These are phyloP conservation scores for Sodiomyces alkalinus DNA, from an alignment of 2,329 filamentous ascomycete species.

Conservation along the genomic window DNA sequence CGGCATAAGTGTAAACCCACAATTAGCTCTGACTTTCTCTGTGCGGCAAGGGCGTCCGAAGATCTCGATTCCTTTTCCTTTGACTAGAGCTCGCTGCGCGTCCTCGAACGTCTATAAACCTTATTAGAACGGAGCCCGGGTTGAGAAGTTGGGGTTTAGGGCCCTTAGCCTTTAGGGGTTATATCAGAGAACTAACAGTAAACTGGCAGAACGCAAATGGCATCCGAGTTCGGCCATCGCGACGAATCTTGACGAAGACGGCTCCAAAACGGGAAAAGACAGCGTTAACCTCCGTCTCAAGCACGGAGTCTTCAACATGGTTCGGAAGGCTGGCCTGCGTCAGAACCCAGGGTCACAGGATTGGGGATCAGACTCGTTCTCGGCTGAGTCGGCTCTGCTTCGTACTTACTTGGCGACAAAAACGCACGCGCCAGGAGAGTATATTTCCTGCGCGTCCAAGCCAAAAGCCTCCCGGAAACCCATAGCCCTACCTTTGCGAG, in stretches of 20 bases:
- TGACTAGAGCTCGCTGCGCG: conserved; percentile 30
- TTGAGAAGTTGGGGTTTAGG: neutral
- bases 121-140: conserved; percentile 11
- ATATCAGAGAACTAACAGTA: conserved; percentile 40
- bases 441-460: conserved; percentile 36
- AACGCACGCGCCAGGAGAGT: conserved; percentile 40
- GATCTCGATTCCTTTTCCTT: conserved; percentile 32
- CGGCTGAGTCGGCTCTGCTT: neutral
- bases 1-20: no score
- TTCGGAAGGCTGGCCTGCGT: conserved; percentile 41
- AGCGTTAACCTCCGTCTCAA: conserved; percentile 35
- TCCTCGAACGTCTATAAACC: conserved; percentile 26
- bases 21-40: conserved; percentile 37
- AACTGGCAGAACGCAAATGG: conserved; percentile 51
- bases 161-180: no score
- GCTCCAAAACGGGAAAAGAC: conserved; percentile 38
- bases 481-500: no score
- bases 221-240: conserved; percentile 42
- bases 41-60: conserved; percentile 42
- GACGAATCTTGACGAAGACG: conserved; percentile 48
- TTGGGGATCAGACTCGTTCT: conserved; percentile 4
- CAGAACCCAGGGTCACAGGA: no score
- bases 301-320: conserved; percentile 28
- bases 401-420: conserved; percentile 55
- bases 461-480: no score